Percentiles rank a stretch among this genome's conserved stretches.
Evolutionary conservation across 2,329 filamentous ascomycete genomes (phyloP).

Genomic region (Neophaeococcomyces aloes): DNA sequence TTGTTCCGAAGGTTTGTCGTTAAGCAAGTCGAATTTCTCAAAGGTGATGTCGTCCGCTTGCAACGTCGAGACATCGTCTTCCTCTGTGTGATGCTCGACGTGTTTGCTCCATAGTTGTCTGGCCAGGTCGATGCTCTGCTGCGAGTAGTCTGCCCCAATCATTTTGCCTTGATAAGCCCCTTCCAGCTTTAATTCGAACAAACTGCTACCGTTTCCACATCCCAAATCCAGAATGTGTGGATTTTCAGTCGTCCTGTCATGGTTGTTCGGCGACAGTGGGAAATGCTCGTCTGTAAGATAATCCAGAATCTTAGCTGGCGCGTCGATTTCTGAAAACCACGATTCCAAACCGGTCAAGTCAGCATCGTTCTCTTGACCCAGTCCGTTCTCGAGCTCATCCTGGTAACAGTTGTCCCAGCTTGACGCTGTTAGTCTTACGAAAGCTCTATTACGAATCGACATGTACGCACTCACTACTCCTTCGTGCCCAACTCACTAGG

Average conservation of each 20-base stretch:
- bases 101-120: slow-evolving; percentile 45
- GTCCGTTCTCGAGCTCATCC: slow-evolving; percentile 26
- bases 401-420: slow-evolving; percentile 55
- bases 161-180: slow-evolving; percentile 57
- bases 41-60: slow-evolving; percentile 52
- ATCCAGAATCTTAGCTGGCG: slow-evolving; percentile 66
- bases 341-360: slow-evolving; percentile 65
- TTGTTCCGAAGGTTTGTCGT: slow-evolving; percentile 14
- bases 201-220: slow-evolving; percentile 83
- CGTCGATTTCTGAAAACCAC: slow-evolving; percentile 92
- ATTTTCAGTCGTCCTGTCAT: slow-evolving; percentile 13
- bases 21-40: slow-evolving; percentile 27
- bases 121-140: slow-evolving; percentile 62
- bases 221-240: slow-evolving; percentile 61
- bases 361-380: slow-evolving; percentile 23
- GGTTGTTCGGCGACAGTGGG: slow-evolving; percentile 32
- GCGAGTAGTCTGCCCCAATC: slow-evolving; percentile 82
- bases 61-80: slow-evolving; percentile 32
- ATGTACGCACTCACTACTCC: slow-evolving; percentile 58
- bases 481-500: slow-evolving; percentile 78
- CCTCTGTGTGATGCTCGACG: slow-evolving; percentile 16
- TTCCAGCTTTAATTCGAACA: slow-evolving; percentile 65
- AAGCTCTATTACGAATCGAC: background rate
- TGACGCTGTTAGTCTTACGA: background rate
- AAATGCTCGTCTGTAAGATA: slow-evolving; percentile 49